Base-by-base conservation (phyloP, 2,329 filamentous ascomycete species). In the Colletotrichum tabaci region DNA sequence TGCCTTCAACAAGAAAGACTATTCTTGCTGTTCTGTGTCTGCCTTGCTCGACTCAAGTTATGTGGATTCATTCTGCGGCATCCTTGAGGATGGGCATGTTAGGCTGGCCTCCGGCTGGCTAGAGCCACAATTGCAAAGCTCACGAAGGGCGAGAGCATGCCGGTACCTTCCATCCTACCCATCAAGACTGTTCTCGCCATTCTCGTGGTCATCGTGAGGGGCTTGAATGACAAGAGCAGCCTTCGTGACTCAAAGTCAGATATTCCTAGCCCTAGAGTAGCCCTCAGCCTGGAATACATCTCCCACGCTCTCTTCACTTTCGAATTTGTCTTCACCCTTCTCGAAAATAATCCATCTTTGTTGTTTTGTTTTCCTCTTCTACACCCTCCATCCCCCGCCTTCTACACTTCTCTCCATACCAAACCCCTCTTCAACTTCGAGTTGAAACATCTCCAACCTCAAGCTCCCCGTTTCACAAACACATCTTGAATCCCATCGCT, bases 201-300 rank as follows among this genome's bases (percentile, higher is more conserved):
- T 16, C 18, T 44, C 46, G 40, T 30, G 40, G 9, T 42, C 38
- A 49, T 57, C 40, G 42, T 38, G 62, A 57, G 21, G 30, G 40
- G n/a, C 40, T n/a, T 38, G 62, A 57, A 35, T 21, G n/a, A 26
- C n/a, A 42, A 38, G 26, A 47, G 46, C n/a, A 21, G 5, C n/a
- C 42, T 6, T 13, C 23, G 23, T 23, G 42, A 15, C 23, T 12
- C 49, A 38, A 56, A 10, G n/a, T 30, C 16, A 18, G n/a, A 23
- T 26, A n/a, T 52, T 23, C 8, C 26, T 21, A 44, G 23, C 64
- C 64, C 56, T 67, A 67, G 64, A 23, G n/a, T 52, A 61, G 64
- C 56, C 64, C 61, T 55, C 49, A 46, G 13, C 18, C 5, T 55
- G 23, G 23, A 53, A 40, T 52, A 23, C 44, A 16, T 18, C 30